phyloP scores from a whole-genome alignment of 2,329 filamentous ascomycete species.

The Verruconis gallopava region DNA sequence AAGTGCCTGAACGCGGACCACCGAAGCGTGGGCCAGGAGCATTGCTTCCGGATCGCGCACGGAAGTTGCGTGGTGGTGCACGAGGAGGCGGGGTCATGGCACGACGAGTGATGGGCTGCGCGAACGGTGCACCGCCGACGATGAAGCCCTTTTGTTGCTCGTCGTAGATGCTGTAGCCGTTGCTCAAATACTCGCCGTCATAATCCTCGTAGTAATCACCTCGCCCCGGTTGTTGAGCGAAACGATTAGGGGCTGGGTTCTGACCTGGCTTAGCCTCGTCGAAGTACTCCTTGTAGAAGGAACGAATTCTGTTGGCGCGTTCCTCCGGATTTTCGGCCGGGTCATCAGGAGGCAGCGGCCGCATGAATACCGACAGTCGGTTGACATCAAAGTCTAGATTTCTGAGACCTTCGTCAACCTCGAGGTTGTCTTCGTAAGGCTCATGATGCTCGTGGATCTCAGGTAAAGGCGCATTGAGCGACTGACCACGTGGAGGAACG shows the following conservation, averaged over 20 bases:
- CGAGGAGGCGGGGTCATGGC: constrained; percentile 91
- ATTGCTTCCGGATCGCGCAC: constrained; percentile 16
- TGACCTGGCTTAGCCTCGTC: constrained; percentile 56
- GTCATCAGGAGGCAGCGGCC: constrained; percentile 79
- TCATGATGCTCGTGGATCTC: constrained; percentile 20
- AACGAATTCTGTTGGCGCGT: constrained; percentile 89
- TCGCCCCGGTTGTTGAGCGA: not conserved
- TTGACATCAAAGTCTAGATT: constrained; percentile 27
- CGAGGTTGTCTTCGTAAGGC: constrained; percentile 3
- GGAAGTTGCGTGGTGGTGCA: constrained; percentile 45
- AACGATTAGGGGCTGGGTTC: constrained; percentile 20
- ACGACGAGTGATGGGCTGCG: constrained; percentile 72
- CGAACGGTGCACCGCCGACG: constrained; percentile 47
- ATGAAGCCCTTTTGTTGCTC: constrained; percentile 54
- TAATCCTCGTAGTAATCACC: constrained; percentile 63
- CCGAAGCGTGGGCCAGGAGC: constrained; percentile 2
- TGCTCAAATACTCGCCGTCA: constrained; percentile 49
- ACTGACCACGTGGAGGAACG: constrained; percentile 14
- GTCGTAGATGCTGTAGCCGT: constrained; percentile 43
- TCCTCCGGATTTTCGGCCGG: constrained; percentile 84
- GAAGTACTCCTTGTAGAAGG: constrained; percentile 99
- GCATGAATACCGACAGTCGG: constrained; percentile 49
- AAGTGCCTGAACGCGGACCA: not conserved
- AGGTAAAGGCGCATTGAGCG: constrained; percentile 14
- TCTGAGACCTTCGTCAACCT: constrained; percentile 16